Percentiles rank a stretch among this genome's conserved stretches.
These are phyloP conservation scores for Penicillium riverlandense DNA, from an alignment of 495 filamentous ascomycete species.

Conservation along the genomic window DNA sequence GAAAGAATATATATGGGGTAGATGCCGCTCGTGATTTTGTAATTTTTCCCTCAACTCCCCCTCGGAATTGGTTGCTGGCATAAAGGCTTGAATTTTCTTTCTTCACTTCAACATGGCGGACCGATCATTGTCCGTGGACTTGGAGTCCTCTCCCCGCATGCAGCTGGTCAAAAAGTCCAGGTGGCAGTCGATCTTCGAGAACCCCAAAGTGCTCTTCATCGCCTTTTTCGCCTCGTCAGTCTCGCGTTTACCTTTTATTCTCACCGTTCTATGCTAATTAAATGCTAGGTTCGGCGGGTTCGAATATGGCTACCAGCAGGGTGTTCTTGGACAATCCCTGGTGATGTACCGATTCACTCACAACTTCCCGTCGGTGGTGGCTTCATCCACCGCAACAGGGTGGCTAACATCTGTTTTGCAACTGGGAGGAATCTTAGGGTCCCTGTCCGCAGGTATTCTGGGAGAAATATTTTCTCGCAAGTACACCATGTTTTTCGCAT, in stretches of 20 bases:
- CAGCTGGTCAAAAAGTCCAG: slow-evolving; percentile 23
- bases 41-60: background rate
- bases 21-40: background rate
- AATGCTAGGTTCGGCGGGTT: slow-evolving; percentile 31
- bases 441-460: slow-evolving; percentile 45
- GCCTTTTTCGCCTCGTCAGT: slow-evolving; percentile 38
- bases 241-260: background rate
- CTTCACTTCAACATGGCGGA: slow-evolving; percentile 7
- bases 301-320: slow-evolving; percentile 43
- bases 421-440: slow-evolving; percentile 66
- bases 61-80: too few species aligned
- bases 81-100: background rate
- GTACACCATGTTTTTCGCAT: slow-evolving; percentile 58
- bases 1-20: background rate
- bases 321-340: slow-evolving; percentile 34
- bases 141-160: slow-evolving; percentile 13
- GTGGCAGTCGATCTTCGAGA: slow-evolving; percentile 23
- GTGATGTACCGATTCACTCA: slow-evolving; percentile 36
- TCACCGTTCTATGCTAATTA: background rate
- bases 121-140: slow-evolving; percentile 7
- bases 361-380: slow-evolving; percentile 36
- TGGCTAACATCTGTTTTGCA: slow-evolving; percentile 57
- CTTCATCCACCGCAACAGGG: slow-evolving; percentile 30
- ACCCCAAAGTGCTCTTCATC: slow-evolving; percentile 35
- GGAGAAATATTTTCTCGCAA: slow-evolving; percentile 64